Evolutionary conservation across 2,329 filamentous ascomycete species (phyloP), one percentile per base, ranked within the genome.

Genomic region (Pseudocercospora cruenta): DNA sequence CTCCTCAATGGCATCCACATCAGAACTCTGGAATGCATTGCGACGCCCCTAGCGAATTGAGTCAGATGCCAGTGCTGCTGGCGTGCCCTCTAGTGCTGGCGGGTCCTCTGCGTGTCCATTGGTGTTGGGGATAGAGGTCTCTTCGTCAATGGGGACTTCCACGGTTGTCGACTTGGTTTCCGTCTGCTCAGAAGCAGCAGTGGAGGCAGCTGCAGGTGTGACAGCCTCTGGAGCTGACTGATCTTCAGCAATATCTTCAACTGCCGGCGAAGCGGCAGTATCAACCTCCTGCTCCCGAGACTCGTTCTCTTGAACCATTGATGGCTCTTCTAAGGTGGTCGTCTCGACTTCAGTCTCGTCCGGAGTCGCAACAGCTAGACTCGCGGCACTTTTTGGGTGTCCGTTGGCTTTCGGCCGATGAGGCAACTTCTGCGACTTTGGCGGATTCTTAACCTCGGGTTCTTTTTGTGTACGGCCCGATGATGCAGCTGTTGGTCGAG

Each of bases 401-500:
- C 68, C 70, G 57, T 43, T 58, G 64, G 62, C 26, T 51, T 73
- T 71, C 59, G 57, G 62, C 28, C 67, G 49, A 7, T 57, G 58
- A 16, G 65, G 65, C 33, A 67, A 58, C 31, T 64, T 67, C 51
- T 66, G 64, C 21, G 61, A 59, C 19, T 53, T 54, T 22, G 80
- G 78, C 33, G 80, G 78, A 66, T 78, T 77, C 75, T 77, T 76
- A 21, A 75, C 75, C 14, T 78, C 77, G 4, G 76, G 76, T 79
- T 91, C 92, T 4, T 91, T 90, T 2, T 84, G 88, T 9, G 86
- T 85, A 79, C 92, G 93, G 69, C 84, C 88, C 8, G 89, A 85
- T 4, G 89, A 92, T 54, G 87, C 83, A 53, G 90, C 86, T 0
- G 91, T 94, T 1, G 91, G 91, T 47, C 91, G 84, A 87, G 90